Evolutionary conservation across 345 rosid species (phyloP), one percentile per base, ranked within the genome.

Genomic region (Microthlaspi erraticum): DNA sequence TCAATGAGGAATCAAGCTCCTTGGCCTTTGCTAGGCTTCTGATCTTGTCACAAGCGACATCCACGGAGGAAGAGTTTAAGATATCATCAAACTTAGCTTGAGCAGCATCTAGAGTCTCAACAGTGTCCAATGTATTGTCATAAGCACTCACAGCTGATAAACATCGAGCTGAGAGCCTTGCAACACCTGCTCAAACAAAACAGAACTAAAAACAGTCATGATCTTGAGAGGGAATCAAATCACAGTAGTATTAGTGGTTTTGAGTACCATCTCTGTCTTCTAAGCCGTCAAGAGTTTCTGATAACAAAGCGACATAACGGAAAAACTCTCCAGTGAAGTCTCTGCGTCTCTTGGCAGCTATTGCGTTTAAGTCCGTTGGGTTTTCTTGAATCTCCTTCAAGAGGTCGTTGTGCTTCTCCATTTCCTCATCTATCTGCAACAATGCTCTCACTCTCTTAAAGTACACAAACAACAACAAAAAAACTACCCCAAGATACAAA

Each of bases 391-490:
- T 81, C 84, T 87, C 91, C 82, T 81, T 91, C 14, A 89, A 87
- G 66, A 93, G 90, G 45, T 83, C 82, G 79, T 64, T 39, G 71
- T 93, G 95, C 71, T 72, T 79, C 73, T 86, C 97, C 97, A 93
- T 93, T 56, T 91, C 95, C 58, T 91, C 88, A 79, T 93, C 96
- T 75, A 93, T 86, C 98, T 93, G 87, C 85, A 84, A 84, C 51
- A 77, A 11, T 7, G 11, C n/a, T 20, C 80, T 81, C 66, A 80
- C 59, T 73, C 81, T 79, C n/a, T n/a, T n/a, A n/a, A n/a, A 26
- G 82, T 56, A 64, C 76, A 79, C 71, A 52, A 44, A 17, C 41
- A 10, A 60, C 29, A 12, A 14, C n/a, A 26, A 12, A 1, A 23
- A 58, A 58, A 59, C 41, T n/a, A n/a, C 26, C 44, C 19, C 16